phyloP scores from a whole-genome alignment of 139 green algal genomes.

The Prasinococcaceae sp. region DNA sequence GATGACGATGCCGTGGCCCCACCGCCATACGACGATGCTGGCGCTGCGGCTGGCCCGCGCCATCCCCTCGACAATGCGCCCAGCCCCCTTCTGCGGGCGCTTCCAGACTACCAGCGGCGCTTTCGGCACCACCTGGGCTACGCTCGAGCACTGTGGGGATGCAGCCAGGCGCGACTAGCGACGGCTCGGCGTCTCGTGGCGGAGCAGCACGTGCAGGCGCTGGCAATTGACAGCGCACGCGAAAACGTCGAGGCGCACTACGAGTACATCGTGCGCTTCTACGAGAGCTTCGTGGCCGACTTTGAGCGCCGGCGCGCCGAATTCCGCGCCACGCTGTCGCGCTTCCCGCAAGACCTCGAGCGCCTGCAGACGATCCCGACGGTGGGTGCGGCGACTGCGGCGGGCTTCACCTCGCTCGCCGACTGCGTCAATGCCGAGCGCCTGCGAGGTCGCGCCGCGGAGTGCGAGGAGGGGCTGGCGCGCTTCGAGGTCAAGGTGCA shows the following conservation, averaged over 20 bases:
- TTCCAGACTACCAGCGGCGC: conserved; percentile 68
- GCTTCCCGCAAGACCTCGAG: conserved; percentile 57
- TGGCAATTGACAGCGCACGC: conserved; percentile 56
- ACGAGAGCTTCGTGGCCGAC: conserved; percentile 39
- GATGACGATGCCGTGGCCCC: conserved; percentile 4
- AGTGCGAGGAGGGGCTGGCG: conserved; percentile 37
- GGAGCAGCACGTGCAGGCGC: conserved; percentile 47
- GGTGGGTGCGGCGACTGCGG: too few relatives aligned
- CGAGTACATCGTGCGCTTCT: conserved; percentile 42
- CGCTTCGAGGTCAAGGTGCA: conserved; percentile 52
- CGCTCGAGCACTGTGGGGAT: conserved; percentile 22
- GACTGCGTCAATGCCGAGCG: conserved; percentile 44
- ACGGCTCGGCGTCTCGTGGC: conserved; percentile 48
- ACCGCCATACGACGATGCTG: too few relatives aligned
- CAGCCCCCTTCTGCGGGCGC: conserved; percentile 51
- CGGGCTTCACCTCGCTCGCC: conserved; percentile 27
- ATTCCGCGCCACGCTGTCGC: conserved; percentile 43
- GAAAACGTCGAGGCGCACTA: conserved; percentile 84
- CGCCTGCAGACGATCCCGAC: conserved; percentile 25
- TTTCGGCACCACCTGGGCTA: conserved; percentile 53
- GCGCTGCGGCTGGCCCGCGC: not conserved
- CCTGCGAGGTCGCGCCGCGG: conserved; percentile 43
- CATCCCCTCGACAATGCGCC: conserved; percentile 50
- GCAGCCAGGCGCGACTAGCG: conserved; percentile 31
- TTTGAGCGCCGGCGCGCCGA: conserved; percentile 24